Conservation (phyloP, 257 asterid species). For the Anisodus tanguticus region DNA sequence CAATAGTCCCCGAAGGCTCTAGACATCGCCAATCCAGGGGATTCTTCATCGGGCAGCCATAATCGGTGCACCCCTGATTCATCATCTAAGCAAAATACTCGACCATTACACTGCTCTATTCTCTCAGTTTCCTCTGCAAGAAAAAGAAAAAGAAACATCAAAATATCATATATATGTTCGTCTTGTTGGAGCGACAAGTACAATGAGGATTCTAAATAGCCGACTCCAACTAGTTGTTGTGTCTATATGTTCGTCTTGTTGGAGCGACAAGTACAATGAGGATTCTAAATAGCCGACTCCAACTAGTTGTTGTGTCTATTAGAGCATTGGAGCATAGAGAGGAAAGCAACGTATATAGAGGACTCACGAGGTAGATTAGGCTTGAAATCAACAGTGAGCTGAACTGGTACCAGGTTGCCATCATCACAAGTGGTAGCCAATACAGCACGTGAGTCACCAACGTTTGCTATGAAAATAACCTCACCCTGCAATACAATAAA, state of each 20-base stretch:
- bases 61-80: conserved; percentile 88
- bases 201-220: background rate
- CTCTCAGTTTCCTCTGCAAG: conserved; percentile 85
- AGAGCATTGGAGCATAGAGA: background rate
- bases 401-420: conserved; percentile 71
- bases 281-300: background rate
- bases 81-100: conserved; percentile 73
- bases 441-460: conserved; percentile 97
- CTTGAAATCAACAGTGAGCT: conserved; percentile 89
- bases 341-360: background rate
- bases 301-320: background rate
- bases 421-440: conserved; percentile 70
- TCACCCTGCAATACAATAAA: conserved; percentile 67
- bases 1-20: conserved; percentile 96
- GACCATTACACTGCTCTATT: conserved; percentile 67
- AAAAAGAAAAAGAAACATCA: background rate
- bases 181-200: background rate
- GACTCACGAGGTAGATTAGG: conserved; percentile 87
- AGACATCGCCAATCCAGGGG: conserved; percentile 98
- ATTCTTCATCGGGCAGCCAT: conserved; percentile 82
- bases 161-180: background rate
- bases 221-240: background rate
- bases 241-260: background rate
- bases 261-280: background rate
- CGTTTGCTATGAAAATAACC: conserved; percentile 68